phyloP scores from a whole-genome alignment of 169 alveolate genomes.

The Plasmodium billcollinsi region DNA sequence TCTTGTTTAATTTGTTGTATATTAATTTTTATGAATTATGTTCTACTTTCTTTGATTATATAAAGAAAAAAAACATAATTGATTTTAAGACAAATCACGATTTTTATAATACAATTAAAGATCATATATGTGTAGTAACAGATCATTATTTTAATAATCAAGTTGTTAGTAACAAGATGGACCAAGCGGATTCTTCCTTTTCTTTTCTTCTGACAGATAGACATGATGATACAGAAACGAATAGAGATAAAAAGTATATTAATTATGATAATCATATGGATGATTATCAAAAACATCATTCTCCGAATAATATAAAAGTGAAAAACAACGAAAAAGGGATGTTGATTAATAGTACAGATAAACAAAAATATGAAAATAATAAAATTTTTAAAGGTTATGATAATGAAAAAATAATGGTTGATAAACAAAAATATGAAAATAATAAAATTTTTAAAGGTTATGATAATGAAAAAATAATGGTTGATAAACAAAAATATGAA shows the following conservation, averaged over 20 bases:
- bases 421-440: neutral
- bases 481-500: conserved; percentile 1
- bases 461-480: no score
- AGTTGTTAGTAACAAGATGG: neutral
- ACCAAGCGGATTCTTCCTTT: neutral
- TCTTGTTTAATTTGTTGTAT: conserved; percentile 17
- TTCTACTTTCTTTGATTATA: conserved; percentile 24
- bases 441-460: neutral
- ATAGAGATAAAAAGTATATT: no score
- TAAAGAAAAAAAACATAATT: conserved; percentile 40
- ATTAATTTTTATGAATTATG: conserved; percentile 43
- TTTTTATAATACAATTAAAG: conserved; percentile 33
- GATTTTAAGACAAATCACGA: conserved; percentile 31
- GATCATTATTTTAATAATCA: conserved; percentile 25
- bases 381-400: no score
- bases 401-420: neutral
- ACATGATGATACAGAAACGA: neutral
- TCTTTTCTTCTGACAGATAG: neutral
- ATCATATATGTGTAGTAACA: conserved; percentile 29
- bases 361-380: no score
- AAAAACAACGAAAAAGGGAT: no score
- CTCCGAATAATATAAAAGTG: no score
- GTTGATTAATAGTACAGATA: no score
- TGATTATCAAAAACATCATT: no score
- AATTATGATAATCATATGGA: no score